Percentiles rank a stretch among this genome's conserved stretches.
Conservation (phyloP, 305 asterid species). For the Solanum hybrid region DNA sequence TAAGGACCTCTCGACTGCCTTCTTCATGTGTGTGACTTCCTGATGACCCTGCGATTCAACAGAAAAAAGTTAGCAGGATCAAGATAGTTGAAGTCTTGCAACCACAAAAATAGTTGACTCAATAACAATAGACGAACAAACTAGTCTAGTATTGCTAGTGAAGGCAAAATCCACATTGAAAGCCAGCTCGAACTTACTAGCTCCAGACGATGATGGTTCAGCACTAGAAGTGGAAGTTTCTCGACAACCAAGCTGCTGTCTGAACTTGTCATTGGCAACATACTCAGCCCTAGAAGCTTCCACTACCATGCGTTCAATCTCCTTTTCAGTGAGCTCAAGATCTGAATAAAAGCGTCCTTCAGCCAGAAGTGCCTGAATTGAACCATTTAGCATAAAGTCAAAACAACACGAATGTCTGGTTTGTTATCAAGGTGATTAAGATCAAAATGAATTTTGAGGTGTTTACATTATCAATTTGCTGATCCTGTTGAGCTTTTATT, state of each 20-base stretch:
- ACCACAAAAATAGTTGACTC: background rate
- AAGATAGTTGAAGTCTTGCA: background rate
- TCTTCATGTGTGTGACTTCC: slow-evolving; percentile 32
- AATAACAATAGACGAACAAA: background rate
- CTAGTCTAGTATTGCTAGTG: background rate
- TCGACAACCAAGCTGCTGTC: slow-evolving; percentile 47
- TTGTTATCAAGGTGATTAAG: background rate
- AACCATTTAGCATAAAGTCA: background rate
- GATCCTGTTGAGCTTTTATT: slow-evolving; percentile 96
- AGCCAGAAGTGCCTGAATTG: slow-evolving; percentile 81
- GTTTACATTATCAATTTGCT: slow-evolving; percentile 85
- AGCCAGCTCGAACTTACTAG: slow-evolving; percentile 48
- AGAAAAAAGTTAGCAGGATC: background rate
- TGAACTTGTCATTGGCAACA: slow-evolving; percentile 53
- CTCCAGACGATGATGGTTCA: slow-evolving; percentile 95
- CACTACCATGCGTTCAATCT: slow-evolving; percentile 95
- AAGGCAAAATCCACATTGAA: background rate
- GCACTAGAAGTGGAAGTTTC: slow-evolving; percentile 87
- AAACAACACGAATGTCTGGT: background rate
- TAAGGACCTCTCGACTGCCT: slow-evolving; percentile 36
- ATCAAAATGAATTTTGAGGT: background rate
- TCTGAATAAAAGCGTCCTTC: slow-evolving; percentile 97
- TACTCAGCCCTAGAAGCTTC: slow-evolving; percentile 97
- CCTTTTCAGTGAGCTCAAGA: slow-evolving; percentile 95
- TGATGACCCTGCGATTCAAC: slow-evolving; percentile 42